Conservation (phyloP, 345 rosid species). For the Combretum micranthum region DNA sequence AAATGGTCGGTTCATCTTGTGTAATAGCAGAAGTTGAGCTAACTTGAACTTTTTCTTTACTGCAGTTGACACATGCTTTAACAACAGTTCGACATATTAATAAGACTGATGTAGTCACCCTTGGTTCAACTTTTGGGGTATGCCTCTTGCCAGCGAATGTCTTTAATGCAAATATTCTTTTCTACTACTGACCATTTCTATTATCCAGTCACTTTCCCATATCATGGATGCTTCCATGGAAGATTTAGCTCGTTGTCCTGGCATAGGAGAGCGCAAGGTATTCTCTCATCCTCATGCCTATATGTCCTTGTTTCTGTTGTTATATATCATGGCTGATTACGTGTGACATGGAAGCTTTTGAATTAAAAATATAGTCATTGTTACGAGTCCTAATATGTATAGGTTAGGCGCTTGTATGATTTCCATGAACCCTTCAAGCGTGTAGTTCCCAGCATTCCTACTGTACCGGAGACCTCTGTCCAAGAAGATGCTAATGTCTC, state of each 20-base stretch:
- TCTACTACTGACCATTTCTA: not conserved
- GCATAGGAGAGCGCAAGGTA: constrained; percentile 95
- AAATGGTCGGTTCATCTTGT: not conserved
- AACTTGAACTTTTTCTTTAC: not conserved
- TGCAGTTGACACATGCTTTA: constrained; percentile 69
- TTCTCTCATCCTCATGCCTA: not conserved
- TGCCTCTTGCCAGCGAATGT: constrained; percentile 3
- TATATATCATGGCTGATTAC: no score
- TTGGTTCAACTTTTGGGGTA: constrained; percentile 95
- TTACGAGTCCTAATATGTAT: not conserved
- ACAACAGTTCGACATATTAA: constrained; percentile 76
- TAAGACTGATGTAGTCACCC: constrained; percentile 92
- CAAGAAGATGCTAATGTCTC: constrained; percentile 27
- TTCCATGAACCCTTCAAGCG: constrained; percentile 97
- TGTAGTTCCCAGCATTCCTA: constrained; percentile 32
- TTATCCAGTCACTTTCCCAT: constrained; percentile 68
- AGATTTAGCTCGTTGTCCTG: constrained; percentile 91
- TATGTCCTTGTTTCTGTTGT: not conserved
- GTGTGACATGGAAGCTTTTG: not conserved
- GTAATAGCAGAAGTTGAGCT: not conserved
- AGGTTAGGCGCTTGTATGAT: constrained; percentile 86
- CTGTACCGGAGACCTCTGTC: constrained; percentile 35
- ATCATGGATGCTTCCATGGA: constrained; percentile 94
- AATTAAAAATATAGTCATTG: not conserved
- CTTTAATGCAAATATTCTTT: no score